Percentiles rank a stretch among this genome's conserved stretches.
Conservation (phyloP, 805 yeast species). For the Teunomyces tritomae region DNA sequence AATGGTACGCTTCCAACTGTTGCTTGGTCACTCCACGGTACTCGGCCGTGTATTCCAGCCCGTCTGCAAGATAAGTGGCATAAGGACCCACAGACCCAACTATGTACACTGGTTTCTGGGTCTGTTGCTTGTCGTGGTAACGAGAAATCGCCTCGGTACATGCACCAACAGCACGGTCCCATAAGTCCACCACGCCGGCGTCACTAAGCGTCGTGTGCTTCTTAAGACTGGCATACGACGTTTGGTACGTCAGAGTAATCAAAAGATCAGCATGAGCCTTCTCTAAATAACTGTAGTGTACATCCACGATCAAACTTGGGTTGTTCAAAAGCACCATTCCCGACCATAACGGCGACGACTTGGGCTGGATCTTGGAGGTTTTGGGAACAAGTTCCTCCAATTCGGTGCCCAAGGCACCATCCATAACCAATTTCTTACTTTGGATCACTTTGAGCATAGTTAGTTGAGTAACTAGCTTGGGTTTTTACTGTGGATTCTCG, state of each 20-base stretch:
- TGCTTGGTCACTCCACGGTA: slow-evolving; percentile 40
- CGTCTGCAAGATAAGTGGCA: slow-evolving; percentile 66
- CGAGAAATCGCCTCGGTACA: slow-evolving; percentile 17
- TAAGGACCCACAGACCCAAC: slow-evolving; percentile 77
- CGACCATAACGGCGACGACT: slow-evolving; percentile 55
- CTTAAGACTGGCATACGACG: slow-evolving; percentile 42
- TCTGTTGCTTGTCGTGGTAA: neutral
- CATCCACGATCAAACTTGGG: slow-evolving; percentile 42
- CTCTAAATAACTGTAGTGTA: slow-evolving; percentile 50
- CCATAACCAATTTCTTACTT: slow-evolving; percentile 8
- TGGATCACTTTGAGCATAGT: slow-evolving; percentile 1
- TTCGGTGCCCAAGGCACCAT: slow-evolving; percentile 16
- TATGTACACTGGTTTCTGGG: slow-evolving; percentile 22
- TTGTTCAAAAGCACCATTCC: slow-evolving; percentile 47
- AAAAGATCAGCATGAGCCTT: slow-evolving; percentile 53
- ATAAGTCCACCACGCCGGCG: slow-evolving; percentile 15
- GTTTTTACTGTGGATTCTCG: neutral
- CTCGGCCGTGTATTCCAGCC: slow-evolving; percentile 72
- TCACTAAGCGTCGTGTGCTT: slow-evolving; percentile 17
- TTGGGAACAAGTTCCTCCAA: slow-evolving; percentile 17
- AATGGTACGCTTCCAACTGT: slow-evolving; percentile 50
- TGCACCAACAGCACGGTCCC: slow-evolving; percentile 23
- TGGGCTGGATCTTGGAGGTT: slow-evolving; percentile 18
- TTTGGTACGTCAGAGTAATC: slow-evolving; percentile 61
- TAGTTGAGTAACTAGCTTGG: neutral